Percentiles rank a stretch among this genome's conserved stretches.
Evolutionary conservation across 2,329 filamentous ascomycete genomes (phyloP).

Genomic region (Aspergillus oerlinghausenensis): DNA sequence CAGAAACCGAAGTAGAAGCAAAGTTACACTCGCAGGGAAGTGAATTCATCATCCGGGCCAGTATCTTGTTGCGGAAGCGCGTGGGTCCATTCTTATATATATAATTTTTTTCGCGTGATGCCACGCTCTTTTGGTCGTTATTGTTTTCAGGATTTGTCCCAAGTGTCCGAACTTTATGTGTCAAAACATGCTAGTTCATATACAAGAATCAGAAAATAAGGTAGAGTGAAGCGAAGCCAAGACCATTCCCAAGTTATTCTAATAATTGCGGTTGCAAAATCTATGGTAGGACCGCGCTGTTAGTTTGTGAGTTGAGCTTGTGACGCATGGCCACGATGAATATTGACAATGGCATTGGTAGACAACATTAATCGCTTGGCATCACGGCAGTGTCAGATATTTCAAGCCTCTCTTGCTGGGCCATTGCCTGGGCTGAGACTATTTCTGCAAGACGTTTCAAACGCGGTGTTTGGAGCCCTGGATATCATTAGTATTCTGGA

Average conservation of each 20-base stretch:
- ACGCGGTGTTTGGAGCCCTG: slow-evolving; percentile 92
- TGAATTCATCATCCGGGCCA: too few relatives aligned
- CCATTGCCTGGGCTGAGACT: slow-evolving; percentile 91
- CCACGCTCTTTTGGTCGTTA: not conserved
- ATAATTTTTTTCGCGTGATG: not conserved
- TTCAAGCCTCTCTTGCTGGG: slow-evolving; percentile 84
- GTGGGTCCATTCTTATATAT: not conserved
- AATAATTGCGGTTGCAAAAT: not conserved
- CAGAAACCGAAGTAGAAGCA: not conserved
- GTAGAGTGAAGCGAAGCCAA: not conserved
- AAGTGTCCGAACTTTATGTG: not conserved
- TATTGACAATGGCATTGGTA: slow-evolving; percentile 16
- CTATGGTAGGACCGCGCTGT: not conserved
- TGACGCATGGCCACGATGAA: not conserved
- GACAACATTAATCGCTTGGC: slow-evolving; percentile 24
- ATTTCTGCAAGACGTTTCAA: slow-evolving; percentile 97
- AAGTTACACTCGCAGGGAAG: not conserved
- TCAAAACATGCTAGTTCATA: not conserved
- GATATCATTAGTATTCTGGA: slow-evolving; percentile 26
- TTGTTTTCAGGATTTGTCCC: not conserved
- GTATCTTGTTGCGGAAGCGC: too few relatives aligned
- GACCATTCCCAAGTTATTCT: not conserved
- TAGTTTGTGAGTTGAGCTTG: not conserved
- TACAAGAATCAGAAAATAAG: not conserved
- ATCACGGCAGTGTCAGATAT: slow-evolving; percentile 24